These are phyloP conservation scores for Coffea eugenioides DNA, from an alignment of 257 asterid genomes.

Conservation along the genomic window DNA sequence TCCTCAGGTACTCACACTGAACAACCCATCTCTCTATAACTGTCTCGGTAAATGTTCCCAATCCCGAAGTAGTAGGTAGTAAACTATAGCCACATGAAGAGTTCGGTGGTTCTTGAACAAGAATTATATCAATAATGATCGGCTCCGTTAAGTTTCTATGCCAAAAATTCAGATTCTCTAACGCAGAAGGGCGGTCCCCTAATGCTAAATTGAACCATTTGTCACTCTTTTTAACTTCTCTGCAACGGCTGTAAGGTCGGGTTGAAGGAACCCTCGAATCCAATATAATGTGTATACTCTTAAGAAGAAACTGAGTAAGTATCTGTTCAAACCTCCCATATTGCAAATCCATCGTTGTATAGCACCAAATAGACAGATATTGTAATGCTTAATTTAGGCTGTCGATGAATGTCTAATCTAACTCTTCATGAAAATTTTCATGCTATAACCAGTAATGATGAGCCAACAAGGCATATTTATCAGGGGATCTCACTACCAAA, in stretches of 20 bases:
- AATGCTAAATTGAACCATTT: conserved; percentile 84
- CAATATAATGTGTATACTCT: conserved; percentile 78
- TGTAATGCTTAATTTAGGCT: background rate
- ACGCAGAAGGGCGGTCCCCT: conserved; percentile 86
- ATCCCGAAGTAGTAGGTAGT: conserved; percentile 27
- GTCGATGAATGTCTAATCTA: background rate
- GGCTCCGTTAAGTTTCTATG: conserved; percentile 88
- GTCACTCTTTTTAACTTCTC: conserved; percentile 73
- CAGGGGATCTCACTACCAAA: conserved; percentile 5
- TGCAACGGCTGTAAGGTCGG: conserved; percentile 51
- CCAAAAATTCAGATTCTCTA: conserved; percentile 93
- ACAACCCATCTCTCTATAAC: conserved; percentile 92
- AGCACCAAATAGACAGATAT: background rate
- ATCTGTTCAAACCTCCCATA: conserved; percentile 91
- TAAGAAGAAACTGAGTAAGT: conserved; percentile 80
- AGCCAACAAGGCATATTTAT: background rate
- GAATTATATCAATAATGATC: conserved; percentile 78
- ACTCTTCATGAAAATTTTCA: background rate
- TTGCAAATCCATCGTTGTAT: conserved; percentile 67
- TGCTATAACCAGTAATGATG: background rate
- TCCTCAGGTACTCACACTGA: conserved; percentile 64
- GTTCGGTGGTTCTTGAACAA: conserved; percentile 58
- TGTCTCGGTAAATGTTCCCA: conserved; percentile 55
- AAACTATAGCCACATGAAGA: conserved; percentile 35
- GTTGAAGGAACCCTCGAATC: conserved; percentile 86